Evolutionary conservation across 192 early-diverging fungal genomes (phyloP), one percentile per base, ranked within the genome.

Genomic region (Backusella westeae): DNA sequence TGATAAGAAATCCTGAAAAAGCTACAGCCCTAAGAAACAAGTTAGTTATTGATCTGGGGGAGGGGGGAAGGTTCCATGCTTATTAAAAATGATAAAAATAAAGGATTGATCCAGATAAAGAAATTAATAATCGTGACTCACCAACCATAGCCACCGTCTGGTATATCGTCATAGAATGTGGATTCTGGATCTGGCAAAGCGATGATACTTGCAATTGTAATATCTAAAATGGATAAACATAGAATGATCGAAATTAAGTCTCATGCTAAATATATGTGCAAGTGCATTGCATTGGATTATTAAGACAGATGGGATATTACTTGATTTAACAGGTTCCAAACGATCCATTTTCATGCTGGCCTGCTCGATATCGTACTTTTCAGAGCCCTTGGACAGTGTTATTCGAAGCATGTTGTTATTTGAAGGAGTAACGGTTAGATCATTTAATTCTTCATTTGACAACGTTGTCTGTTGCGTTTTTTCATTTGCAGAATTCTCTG

Each of bases 71-170:
- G 42, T 44, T 44, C 17, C 42, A 44, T 19, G 19, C 5, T 49
- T 49, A 49, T 49, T 49, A 49, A 49, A n/a, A 49, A 49, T 39
- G 8, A 9, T 49, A 72, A 10, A 35, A 49, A 12, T 41, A 56
- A 63, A 29, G 26, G 9, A 26, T 10, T 63, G 56, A 63, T 63
- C 56, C 14, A 63, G 56, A 63, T 63, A 9, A 63, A 63, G 21
- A 63, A 63, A 63, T 63, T 63, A 63, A 63, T 63, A 29, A 63
- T 63, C 29, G 23, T 63, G 23, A 63, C 56, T 63, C 56, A 74
- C 72, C 72, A 74, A 3, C 72, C 72, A 41, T 74, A 74, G 4
- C 72, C 72, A 63, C 72, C 72, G 15, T 74, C 29, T 26, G 72
- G 72, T 34, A 74, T 74, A 42, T 19, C 49, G 4, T 74, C 8